These are phyloP conservation scores for Mortierella sp. DNA, from an alignment of 371 early-diverging fungal species.

Conservation along the genomic window DNA sequence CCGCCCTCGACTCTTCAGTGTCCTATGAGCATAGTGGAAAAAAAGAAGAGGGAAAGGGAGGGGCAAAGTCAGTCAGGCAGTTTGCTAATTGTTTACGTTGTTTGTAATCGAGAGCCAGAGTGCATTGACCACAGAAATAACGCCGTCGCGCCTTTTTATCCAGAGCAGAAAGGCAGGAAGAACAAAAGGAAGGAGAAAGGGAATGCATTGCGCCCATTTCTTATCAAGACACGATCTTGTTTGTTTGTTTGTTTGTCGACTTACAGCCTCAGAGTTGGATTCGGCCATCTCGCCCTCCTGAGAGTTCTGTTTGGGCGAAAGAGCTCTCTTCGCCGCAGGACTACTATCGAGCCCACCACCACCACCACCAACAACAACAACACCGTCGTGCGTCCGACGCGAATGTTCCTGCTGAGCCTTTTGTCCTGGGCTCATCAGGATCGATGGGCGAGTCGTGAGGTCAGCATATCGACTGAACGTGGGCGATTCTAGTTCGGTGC, in stretches of 20 bases:
- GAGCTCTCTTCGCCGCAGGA: not conserved
- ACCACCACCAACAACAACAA: not conserved
- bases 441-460: not conserved
- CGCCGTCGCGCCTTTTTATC: not conserved
- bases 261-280: constrained; percentile 1
- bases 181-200: not conserved
- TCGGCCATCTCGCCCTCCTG: not conserved
- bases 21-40: not conserved
- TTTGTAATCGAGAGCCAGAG: not conserved
- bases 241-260: not conserved
- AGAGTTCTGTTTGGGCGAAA: not conserved
- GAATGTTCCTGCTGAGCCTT: not conserved
- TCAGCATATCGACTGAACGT: not conserved
- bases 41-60: not conserved
- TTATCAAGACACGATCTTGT: not conserved
- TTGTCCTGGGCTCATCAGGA: not conserved
- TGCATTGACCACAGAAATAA: constrained; percentile 2
- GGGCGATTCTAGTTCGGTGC: constrained; percentile 34
- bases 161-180: not conserved
- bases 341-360: not conserved
- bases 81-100: not conserved
- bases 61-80: not conserved
- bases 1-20: not conserved
- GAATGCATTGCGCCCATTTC: not conserved
- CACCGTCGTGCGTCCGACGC: too few species aligned